These are phyloP conservation scores for Talaromyces adpressus DNA, from an alignment of 495 filamentous ascomycete species.

Conservation along the genomic window DNA sequence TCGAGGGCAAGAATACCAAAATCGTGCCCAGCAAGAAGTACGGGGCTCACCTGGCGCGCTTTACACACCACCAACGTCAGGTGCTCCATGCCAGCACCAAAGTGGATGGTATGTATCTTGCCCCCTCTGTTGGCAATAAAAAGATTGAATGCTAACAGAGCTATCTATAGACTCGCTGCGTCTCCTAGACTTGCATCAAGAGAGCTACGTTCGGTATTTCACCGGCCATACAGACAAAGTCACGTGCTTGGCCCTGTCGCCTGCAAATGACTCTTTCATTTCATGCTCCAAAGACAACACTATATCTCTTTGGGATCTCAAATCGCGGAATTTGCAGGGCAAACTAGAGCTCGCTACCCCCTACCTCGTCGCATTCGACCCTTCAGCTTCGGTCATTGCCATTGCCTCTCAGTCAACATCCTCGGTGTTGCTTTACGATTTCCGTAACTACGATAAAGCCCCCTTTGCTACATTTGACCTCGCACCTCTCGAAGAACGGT, in stretches of 20 bases:
- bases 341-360: conserved; percentile 69
- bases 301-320: conserved; percentile 77
- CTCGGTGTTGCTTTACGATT: conserved; percentile 81
- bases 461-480: conserved; percentile 86
- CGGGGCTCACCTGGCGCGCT: conserved; percentile 85
- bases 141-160: background rate
- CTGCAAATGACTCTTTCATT: conserved; percentile 77
- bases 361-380: conserved; percentile 78
- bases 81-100: conserved; percentile 96
- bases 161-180: conserved; percentile 61
- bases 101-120: conserved; percentile 51
- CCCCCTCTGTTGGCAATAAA: background rate
- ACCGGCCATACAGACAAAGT: conserved; percentile 78
- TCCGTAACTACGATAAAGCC: conserved; percentile 82
- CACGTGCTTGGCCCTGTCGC: conserved; percentile 60
- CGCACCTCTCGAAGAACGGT: conserved; percentile 49
- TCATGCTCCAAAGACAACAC: conserved; percentile 86
- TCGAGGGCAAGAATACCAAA: conserved; percentile 81
- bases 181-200: conserved; percentile 90
- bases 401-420: conserved; percentile 74
- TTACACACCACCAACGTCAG: conserved; percentile 79
- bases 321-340: conserved; percentile 65
- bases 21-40: conserved; percentile 86
- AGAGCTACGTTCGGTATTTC: conserved; percentile 92
- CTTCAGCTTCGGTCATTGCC: conserved; percentile 84